phyloP scores from a whole-genome alignment of 2,329 filamentous ascomycete genomes.

The Xylariaceae sp. region DNA sequence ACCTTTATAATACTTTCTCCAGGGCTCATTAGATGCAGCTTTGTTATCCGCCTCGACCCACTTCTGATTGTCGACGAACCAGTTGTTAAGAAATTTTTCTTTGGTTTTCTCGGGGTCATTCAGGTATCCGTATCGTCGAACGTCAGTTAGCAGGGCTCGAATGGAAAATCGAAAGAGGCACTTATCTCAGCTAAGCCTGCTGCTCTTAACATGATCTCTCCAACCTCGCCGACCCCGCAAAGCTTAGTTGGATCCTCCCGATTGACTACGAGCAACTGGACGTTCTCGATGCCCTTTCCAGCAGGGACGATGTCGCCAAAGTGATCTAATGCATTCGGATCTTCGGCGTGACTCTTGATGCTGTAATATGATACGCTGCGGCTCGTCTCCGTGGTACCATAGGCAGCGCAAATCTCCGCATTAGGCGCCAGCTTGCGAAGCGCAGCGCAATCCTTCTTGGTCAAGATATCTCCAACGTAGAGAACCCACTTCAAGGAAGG shows the following conservation, averaged over 20 bases:
- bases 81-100: slow-evolving; percentile 77
- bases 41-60: slow-evolving; percentile 63
- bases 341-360: slow-evolving; percentile 61
- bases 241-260: slow-evolving; percentile 62
- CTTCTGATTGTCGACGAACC: slow-evolving; percentile 72
- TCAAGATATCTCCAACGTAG: slow-evolving; percentile 89
- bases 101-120: slow-evolving; percentile 56
- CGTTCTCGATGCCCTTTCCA: slow-evolving; percentile 81
- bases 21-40: slow-evolving; percentile 60
- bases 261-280: slow-evolving; percentile 82
- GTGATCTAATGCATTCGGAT: slow-evolving; percentile 48
- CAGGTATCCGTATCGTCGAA: slow-evolving; percentile 54
- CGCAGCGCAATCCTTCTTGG: slow-evolving; percentile 73
- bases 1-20: slow-evolving; percentile 75
- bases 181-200: slow-evolving; percentile 33
- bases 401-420: slow-evolving; percentile 32
- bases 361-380: slow-evolving; percentile 67
- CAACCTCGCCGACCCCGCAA: slow-evolving; percentile 76
- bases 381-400: slow-evolving; percentile 59
- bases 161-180: no score
- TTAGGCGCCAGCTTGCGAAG: slow-evolving; percentile 75
- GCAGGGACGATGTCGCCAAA: slow-evolving; percentile 71
- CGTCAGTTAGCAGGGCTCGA: no score
- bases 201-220: slow-evolving; percentile 79
- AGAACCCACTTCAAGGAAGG: slow-evolving; percentile 74